Percentiles rank a stretch among this genome's conserved stretches.
Evolutionary conservation across 2,329 filamentous ascomycete genomes (phyloP).

Genomic region (Monilinia laxa): DNA sequence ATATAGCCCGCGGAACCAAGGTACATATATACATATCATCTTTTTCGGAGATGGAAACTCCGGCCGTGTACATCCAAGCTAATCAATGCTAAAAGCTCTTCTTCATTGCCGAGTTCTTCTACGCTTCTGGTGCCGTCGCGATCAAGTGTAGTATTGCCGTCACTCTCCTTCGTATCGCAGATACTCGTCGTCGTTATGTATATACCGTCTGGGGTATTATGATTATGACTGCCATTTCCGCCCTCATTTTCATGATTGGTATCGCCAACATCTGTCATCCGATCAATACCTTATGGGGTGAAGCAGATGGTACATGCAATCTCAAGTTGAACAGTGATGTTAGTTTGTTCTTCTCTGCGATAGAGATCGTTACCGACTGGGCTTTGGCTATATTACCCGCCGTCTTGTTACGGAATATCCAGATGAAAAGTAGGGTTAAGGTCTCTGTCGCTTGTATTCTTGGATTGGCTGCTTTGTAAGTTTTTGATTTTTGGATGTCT

Average conservation of each 20-base stretch:
- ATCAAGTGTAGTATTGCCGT: slow-evolving; percentile 41
- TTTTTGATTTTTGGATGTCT: neutral
- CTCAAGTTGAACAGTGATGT: slow-evolving; percentile 38
- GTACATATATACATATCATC: slow-evolving; percentile 27
- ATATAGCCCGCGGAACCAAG: slow-evolving; percentile 33
- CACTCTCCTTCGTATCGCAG: slow-evolving; percentile 40
- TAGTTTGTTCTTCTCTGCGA: slow-evolving; percentile 41
- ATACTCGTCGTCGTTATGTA: slow-evolving; percentile 36
- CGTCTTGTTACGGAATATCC: slow-evolving; percentile 44
- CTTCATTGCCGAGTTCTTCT: slow-evolving; percentile 44
- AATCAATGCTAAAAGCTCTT: slow-evolving; percentile 37
- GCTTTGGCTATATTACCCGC: slow-evolving; percentile 44
- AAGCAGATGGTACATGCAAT: slow-evolving; percentile 37
- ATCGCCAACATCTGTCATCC: slow-evolving; percentile 41
- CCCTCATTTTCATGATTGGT: slow-evolving; percentile 38
- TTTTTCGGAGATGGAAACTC: neutral
- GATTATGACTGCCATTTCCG: slow-evolving; percentile 29
- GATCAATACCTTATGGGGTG: slow-evolving; percentile 40
- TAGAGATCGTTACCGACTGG: slow-evolving; percentile 46
- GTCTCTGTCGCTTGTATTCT: slow-evolving; percentile 40
- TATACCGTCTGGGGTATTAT: slow-evolving; percentile 38
- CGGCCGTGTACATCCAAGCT: slow-evolving; percentile 4
- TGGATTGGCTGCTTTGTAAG: slow-evolving; percentile 43
- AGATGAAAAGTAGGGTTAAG: slow-evolving; percentile 45
- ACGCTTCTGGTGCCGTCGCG: slow-evolving; percentile 39